Evolutionary conservation across 2,329 filamentous ascomycete species (phyloP), one percentile per base, ranked within the genome.

Genomic region (Fusarium begoniae): DNA sequence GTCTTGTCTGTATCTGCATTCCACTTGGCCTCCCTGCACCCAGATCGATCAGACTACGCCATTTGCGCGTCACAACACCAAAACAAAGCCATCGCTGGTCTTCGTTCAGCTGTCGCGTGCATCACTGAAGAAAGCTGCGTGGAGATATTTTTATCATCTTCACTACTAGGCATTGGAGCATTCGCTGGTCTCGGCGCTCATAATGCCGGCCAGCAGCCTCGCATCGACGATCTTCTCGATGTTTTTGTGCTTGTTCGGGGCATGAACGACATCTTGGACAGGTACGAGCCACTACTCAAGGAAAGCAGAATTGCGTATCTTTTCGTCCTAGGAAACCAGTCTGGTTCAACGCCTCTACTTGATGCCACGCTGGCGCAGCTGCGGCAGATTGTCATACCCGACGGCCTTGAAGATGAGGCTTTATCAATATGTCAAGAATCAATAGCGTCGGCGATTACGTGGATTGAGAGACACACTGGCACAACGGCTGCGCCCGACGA

Each of bases 51-150:
- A 7, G 72, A 69, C 32, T 61, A 68, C 17, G 69, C 74, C 2
- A 69, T 81, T 1, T 76, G 75, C 24, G 81, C 80, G 3, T 80
- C 80, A 3, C 79, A 81, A 14, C 81, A 82, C 28, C 81, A 82
- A 47, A 80, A 74, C 54, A 73, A 79, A 22, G 79, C 81, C 14
- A 76, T 81, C 6, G 70, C 73, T 24, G 81, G 80, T 4, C 73
- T 83, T 53, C 77, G 81, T 0, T 73, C 63, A 8, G 73, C 74
- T 1, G 66, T 83, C 3, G 38, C 74, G 1, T 63, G 73, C 11
- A 74, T 83, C 30, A 76, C 62, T 13, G 70, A 75, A 2, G 77
- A 80, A 2, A 81, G 77, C 47, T 82, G 79, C 41, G 77, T 81
- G n/a, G 76, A 81, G 2, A 74, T 81, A 7, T 83, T 83, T 59